A percentile compares a stretch with the other conserved stretches of the same genome.
Conservation (phyloP, 495 filamentous ascomycete genomes). For the Podospora sp. region DNA sequence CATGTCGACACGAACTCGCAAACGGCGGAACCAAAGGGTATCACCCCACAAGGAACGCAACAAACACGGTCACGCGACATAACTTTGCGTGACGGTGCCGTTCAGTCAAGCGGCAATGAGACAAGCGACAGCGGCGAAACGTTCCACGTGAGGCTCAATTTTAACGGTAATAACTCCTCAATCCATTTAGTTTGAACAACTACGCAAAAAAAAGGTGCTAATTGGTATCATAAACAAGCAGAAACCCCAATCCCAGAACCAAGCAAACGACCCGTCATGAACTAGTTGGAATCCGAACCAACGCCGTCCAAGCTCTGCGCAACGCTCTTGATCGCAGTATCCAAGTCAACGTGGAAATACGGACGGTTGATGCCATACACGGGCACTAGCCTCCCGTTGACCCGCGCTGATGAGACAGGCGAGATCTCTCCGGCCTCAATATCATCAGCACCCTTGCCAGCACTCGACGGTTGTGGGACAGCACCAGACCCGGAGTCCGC, state of each 20-base stretch:
- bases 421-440: constrained; percentile 29
- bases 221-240: constrained; percentile 14
- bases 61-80: no score
- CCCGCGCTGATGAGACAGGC: constrained; percentile 19
- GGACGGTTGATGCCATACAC: constrained; percentile 54
- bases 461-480: not conserved
- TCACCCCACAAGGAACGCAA: no score
- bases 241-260: constrained; percentile 7
- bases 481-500: not conserved
- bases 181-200: not conserved
- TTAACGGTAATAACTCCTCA: not conserved
- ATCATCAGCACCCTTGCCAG: constrained; percentile 14
- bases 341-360: constrained; percentile 63
- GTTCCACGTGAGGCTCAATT: not conserved
- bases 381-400: constrained; percentile 32
- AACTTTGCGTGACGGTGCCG: no score
- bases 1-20: not conserved
- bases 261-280: not conserved
- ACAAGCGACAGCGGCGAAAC: not conserved
- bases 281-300: constrained; percentile 13
- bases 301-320: constrained; percentile 21
- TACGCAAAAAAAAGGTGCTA: constrained; percentile 7
- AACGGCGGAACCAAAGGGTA: no score
- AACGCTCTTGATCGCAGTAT: constrained; percentile 65
- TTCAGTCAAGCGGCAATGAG: not conserved